Evolutionary conservation across 2,329 filamentous ascomycete species (phyloP), one percentile per base, ranked within the genome.

Genomic region (Phialophora verrucosa): DNA sequence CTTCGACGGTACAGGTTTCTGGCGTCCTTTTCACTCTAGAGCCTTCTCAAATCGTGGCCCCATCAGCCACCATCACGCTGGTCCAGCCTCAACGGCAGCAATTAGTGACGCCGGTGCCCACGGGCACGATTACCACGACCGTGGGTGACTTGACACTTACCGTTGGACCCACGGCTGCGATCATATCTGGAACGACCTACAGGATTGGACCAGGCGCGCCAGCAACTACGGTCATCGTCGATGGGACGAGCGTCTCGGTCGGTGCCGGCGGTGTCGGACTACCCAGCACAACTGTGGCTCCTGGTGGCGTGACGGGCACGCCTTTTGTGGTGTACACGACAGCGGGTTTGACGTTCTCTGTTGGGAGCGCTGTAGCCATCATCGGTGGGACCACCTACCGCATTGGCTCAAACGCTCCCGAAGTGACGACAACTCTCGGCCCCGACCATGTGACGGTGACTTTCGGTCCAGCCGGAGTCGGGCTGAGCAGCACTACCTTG

Each of bases 361-460:
- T 74, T 29, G 73, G 69, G 49, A 55, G 66, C n/a, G 72, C 65
- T 42, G 67, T 72, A 58, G 74, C 68, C 8, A 79, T 88, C 31
- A 77, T 89, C 57, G 76, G 79, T 42, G 82, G 82, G 38, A 76
- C 76, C 2, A 85, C 82, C 0, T 87, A 85, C 70, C 84, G 81
- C 1, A 75, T 88, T 57, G 84, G 84, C 0, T 78, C 82, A 0
- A 79, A 78, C 11, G 76, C 78, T 2, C 59, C 67, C 35, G 74
- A 74, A n/a, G 73, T 73, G 11, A 81, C 76, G 0, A 86, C 81
- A 0, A 83, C 81, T 0, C 76, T 82, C 0, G 82, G 79, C 5
- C 82, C 83, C 1, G 78, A 87, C 73, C 84, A 79, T 0, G 75
- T 88, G 31, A 84, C 80, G 0, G 75, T 88, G 32, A 84, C 80